Percentiles rank a stretch among this genome's conserved stretches.
Conservation (phyloP, 192 early-diverging fungal genomes). For the Podila horticola region DNA sequence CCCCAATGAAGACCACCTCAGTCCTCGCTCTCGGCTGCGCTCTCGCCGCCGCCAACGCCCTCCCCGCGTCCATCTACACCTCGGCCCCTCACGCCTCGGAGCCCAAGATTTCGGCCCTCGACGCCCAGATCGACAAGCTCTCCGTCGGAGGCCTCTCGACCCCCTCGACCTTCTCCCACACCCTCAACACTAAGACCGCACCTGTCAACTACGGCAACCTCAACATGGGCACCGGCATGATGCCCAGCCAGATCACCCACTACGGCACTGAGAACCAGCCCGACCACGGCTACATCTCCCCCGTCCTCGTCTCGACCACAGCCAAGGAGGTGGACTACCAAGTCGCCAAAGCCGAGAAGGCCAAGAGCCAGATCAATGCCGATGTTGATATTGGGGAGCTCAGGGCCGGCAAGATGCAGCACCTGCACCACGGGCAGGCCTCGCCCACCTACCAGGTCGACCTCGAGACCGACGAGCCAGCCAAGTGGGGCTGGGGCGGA, state of each 20-base stretch:
- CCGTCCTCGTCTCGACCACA: slow-evolving; percentile 24
- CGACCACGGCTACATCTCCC: slow-evolving; percentile 30
- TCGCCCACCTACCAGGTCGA: background rate
- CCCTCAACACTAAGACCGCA: slow-evolving; percentile 27
- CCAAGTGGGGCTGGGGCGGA: slow-evolving; percentile 10
- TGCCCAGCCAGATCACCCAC: slow-evolving; percentile 41
- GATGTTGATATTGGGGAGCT: slow-evolving; percentile 21
- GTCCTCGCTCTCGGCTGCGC: slow-evolving; percentile 18
- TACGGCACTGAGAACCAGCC: slow-evolving; percentile 46
- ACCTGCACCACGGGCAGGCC: background rate
- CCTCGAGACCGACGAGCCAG: background rate
- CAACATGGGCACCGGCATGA: slow-evolving; percentile 39
- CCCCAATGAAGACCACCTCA: background rate
- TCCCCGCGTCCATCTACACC: slow-evolving; percentile 10
- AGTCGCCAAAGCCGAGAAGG: slow-evolving; percentile 37
- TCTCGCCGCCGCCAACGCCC: slow-evolving; percentile 11
- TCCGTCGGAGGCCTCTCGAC: slow-evolving; percentile 13
- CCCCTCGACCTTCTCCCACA: slow-evolving; percentile 21
- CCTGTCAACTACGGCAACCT: slow-evolving; percentile 49
- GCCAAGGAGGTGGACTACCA: slow-evolving; percentile 34
- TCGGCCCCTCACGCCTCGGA: background rate
- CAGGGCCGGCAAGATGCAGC: background rate
- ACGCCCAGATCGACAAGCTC: slow-evolving; percentile 25
- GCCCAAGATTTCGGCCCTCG: background rate
- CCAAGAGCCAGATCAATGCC: slow-evolving; percentile 13